phyloP scores from a whole-genome alignment of 2,329 filamentous ascomycete species.

The Zymoseptoria brevis region DNA sequence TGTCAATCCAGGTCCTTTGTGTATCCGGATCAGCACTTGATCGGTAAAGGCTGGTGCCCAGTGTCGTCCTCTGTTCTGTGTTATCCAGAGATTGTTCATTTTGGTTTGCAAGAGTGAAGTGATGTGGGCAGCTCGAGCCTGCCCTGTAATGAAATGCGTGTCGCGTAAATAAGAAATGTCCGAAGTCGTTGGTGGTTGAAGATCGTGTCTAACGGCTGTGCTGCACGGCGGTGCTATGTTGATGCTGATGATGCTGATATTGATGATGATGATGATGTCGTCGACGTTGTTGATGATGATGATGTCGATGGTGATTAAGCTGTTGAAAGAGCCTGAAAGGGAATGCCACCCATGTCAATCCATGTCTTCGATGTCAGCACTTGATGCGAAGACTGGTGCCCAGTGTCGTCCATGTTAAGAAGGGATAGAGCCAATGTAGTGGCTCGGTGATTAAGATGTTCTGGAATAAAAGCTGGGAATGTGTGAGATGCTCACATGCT shows the following conservation, averaged over 20 bases:
- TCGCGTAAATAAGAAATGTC: neutral
- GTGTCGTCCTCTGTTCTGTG: conserved; percentile 16
- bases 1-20: conserved; percentile 26
- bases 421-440: conserved; percentile 15
- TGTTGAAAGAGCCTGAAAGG: conserved; percentile 9
- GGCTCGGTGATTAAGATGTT: neutral
- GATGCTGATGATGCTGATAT: conserved; percentile 5
- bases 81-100: conserved; percentile 3
- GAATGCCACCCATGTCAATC: conserved; percentile 32
- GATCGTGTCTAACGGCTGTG: neutral
- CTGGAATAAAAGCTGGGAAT: conserved; percentile 1
- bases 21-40: conserved; percentile 28
- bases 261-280: neutral
- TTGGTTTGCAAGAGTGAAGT: neutral
- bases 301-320: conserved; percentile 12
- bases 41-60: conserved; percentile 28
- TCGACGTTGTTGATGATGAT: conserved; percentile 2
- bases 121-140: neutral
- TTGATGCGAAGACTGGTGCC: conserved; percentile 31
- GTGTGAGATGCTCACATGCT: conserved; percentile 44
- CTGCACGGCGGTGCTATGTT: neutral
- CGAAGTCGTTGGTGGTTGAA: neutral
- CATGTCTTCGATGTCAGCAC: conserved; percentile 31
- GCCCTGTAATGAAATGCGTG: neutral
- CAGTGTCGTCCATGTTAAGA: conserved; percentile 22